These are phyloP conservation scores for Cladosporium sp. DNA, from an alignment of 2,329 filamentous ascomycete genomes.

Conservation along the genomic window DNA sequence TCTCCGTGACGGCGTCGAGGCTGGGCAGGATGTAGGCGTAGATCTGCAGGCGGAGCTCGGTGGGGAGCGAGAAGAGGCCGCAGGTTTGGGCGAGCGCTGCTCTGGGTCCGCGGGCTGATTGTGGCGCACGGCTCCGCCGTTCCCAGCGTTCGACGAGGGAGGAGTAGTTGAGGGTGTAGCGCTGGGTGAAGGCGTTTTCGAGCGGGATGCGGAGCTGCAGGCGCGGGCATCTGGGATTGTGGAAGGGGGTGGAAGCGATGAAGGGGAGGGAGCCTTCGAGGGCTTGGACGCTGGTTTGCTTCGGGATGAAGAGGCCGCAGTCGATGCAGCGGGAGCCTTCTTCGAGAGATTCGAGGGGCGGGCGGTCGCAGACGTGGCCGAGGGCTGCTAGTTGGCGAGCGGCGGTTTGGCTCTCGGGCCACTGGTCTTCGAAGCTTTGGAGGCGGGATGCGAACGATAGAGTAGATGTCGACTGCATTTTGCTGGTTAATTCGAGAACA, in stretches of 20 bases:
- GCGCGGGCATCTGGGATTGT: constrained; percentile 20
- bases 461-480: neutral
- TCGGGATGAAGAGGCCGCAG: constrained; percentile 24
- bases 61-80: constrained; percentile 40
- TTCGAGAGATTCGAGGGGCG: constrained; percentile 26
- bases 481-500: neutral
- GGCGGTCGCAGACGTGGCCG: constrained; percentile 28
- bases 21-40: constrained; percentile 36
- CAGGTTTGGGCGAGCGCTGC: neutral
- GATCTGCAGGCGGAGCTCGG: constrained; percentile 46
- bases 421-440: constrained; percentile 8
- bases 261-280: constrained; percentile 16
- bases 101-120: neutral
- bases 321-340: constrained; percentile 26
- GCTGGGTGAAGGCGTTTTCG: constrained; percentile 11
- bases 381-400: constrained; percentile 20
- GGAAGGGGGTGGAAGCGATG: constrained; percentile 14
- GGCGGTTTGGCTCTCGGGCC: constrained; percentile 6
- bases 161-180: neutral
- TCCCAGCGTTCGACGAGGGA: constrained; percentile 8
- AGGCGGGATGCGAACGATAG: constrained; percentile 10
- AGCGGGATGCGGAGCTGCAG: constrained; percentile 24
- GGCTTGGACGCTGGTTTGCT: constrained; percentile 19
- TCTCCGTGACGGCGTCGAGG: constrained; percentile 18
- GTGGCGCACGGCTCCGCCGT: constrained; percentile 12